Evolutionary conservation across 2,329 filamentous ascomycete species (phyloP), one percentile per base, ranked within the genome.

Genomic region (Leptographium radiaticola): DNA sequence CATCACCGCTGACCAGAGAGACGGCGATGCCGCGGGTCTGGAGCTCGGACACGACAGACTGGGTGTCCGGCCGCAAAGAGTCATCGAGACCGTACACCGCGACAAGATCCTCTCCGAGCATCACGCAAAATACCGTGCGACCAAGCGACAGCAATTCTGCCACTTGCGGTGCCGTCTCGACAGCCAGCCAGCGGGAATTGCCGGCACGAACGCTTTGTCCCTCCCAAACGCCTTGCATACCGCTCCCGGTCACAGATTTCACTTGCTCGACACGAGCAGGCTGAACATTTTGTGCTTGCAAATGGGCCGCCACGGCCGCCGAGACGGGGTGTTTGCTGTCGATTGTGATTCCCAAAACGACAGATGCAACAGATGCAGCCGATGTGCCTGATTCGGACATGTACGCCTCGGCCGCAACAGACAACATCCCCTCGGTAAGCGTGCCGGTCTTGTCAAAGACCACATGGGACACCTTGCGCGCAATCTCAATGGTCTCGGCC

Each of bases 401-500:
- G 33, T 38, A 61, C 56, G 68, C 40, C 61, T 75, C 64, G 52
- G 63, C 31, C 56, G 64, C 63, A 53, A 79, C 65, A 46, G 68
- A 65, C 36, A 85, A 60, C 2, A 74, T 71, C 0, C 81, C 83
- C 31, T 71, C 64, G 0, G 86, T 90, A 10, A 91, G 64, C 0
- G 86, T 91, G 0, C 87, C 86, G 0, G 87, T 91, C 67, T 91
- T 91, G 70, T 91, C 86, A 59, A 91, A 86, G 0, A 91, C 75
- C 2, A 89, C 76, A 60, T 89, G 80, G 0, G 79, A 75, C 0
- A 77, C 69, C 55, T 78, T 82, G 53, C 76, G 69, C 0, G 79
- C 81, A 1, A 76, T 66, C 62, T 89, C 85, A 20, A 87, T 79
- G 2, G 74, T 75, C 44, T 80, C 72, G 0, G 81, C 77, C 1